Evolutionary conservation across 805 yeast genomes (phyloP), one percentile per base, ranked within the genome.

Genomic region (Lachancea quebecensis): DNA sequence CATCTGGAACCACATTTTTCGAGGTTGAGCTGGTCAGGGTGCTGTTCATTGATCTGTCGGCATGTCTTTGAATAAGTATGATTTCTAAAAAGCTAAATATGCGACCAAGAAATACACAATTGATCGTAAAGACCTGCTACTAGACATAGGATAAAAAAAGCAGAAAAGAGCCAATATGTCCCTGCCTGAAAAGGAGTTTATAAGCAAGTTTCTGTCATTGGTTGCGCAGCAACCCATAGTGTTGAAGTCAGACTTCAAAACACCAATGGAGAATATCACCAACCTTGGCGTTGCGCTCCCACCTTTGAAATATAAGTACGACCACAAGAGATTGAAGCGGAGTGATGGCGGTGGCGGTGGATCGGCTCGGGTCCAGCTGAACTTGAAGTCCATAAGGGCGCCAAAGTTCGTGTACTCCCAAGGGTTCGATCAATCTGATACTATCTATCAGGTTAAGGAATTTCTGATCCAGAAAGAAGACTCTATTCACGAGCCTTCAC

Each of bases 351-450:
- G 50, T 11, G 64, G 74, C 12, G 55, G 62, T 4, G 21, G n/a
- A n/a, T 38, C 41, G 3, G 41, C 35, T 4, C 17, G n/a, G 11
- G 27, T 41, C 16, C 35, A 41, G 17, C 30, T 41, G 35, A 32
- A 35, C 28, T 70, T 86, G 58, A 82, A 82, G 62, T 82, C 90
- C 28, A 74, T 87, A 44, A 79, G 81, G 54, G 77, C 82, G 4
- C 95, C 95, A 5, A 85, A 81, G 57, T 83, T 85, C 62, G 60
- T 66, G 33, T 50, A 67, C 12, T 51, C 58, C 12, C 50, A 60
- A 17, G 50, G 58, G 17, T 54, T 60, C n/a, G 35, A 48, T 21
- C 33, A 50, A 1, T 53, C 57, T 10, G 65, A 60, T 8, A 65
- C 73, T 0, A 54, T 69, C 15, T 49, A 53, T 31, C 64, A 62